Conservation (phyloP, 2,329 filamentous ascomycete genomes). For the Beauveria sp. region DNA sequence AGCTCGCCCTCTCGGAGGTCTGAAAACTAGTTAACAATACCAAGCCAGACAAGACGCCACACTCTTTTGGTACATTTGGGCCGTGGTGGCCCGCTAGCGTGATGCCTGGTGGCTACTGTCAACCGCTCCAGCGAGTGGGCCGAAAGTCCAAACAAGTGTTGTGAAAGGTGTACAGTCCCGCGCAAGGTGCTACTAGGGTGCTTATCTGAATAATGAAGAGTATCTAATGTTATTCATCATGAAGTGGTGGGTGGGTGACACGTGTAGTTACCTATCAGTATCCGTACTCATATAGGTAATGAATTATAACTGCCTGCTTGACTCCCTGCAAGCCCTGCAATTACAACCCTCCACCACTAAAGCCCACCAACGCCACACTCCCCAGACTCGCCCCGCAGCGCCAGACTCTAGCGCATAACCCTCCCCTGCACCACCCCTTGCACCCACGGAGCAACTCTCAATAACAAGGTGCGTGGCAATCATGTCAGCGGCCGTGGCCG, state of each 20-base stretch:
- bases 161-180: no score
- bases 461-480: no score
- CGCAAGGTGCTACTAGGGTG: background rate
- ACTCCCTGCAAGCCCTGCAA: background rate
- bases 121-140: no score
- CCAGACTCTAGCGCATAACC: background rate
- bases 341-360: background rate
- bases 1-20: no score
- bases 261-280: no score
- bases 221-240: no score
- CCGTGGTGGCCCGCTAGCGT: slow-evolving; percentile 1
- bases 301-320: background rate
- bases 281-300: no score
- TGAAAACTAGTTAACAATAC: background rate
- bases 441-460: no score
- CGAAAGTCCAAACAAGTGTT: no score
- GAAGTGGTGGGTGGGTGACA: no score
- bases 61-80: slow-evolving; percentile 2
- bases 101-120: background rate
- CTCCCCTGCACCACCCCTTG: background rate
- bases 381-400: slow-evolving; percentile 4
- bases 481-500: background rate
- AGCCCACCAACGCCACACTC: background rate
- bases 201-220: background rate
- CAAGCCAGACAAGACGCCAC: slow-evolving; percentile 2